Evolutionary conservation across 192 early-diverging fungal genomes (phyloP), one percentile per base, ranked within the genome.

Genomic region (Podila clonocystis): DNA sequence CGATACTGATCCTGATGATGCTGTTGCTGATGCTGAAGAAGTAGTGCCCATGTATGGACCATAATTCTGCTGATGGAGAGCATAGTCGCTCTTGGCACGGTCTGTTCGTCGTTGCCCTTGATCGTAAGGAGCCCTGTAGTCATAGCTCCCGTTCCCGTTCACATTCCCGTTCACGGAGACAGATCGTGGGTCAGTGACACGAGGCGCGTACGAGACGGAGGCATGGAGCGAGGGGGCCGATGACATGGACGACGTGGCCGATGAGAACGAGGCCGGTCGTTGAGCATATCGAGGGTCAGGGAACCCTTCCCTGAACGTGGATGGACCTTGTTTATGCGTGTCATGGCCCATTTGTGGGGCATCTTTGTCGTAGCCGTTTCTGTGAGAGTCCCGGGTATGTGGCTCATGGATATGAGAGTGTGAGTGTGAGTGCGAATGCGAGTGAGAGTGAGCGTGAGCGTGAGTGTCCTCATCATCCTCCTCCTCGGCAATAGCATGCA

Each of bases 21-120:
- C 33, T 26, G 74, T 15, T 36, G 67, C 57, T 9, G 73, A 75
- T 48, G 50, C 22, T 12, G 65, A 55, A 31, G 74, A 22, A 24
- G 65, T 50, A 3, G 31, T 30, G 20, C 22, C 29, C 45, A 67
- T 30, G 33, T 64, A 80, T 28, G 77, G 70, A 4, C 77, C 70
- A 69, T 80, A 80, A 48, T 80, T 80, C 33, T 72, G 77, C 45
- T 80, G 77, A 41, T 80, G 77, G 8, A 80, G 77, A 19, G 77
- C 77, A 65, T 73, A 73, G n/a, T 80, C 70, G 41, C 77, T 80
- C 62, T 73, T 80, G 2, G 77, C 71, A 20, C 70, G 77, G 34
- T 80, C 77, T 52, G 62, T 64, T 24, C 71, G 62, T 20, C 61
- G 36, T 11, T 72, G 77, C 4, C 49, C 48, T 41, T 72, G 48